Base-by-base conservation (phyloP, 2,329 filamentous ascomycete genomes). In the Apiospora sp. region DNA sequence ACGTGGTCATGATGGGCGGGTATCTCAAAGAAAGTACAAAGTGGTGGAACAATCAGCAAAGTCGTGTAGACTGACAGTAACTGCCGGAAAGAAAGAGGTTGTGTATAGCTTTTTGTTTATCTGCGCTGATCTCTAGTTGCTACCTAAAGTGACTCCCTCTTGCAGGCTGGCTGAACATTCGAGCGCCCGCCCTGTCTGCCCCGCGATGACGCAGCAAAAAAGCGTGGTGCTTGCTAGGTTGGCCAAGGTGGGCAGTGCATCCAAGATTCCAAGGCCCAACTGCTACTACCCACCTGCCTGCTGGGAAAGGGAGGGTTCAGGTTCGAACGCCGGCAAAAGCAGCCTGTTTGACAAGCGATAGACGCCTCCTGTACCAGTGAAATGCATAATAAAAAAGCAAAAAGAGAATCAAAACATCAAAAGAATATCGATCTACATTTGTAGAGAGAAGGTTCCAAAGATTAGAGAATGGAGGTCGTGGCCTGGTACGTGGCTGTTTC, bases 1-100 rank as follows among this genome's bases (percentile, higher is more conserved):
- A 94, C 41, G 83, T 54, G 44, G 71, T 34, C 71, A 72, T 72
- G 30, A 30, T 67, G n/a, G 27, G 48, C 58, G n/a, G 48, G 27
- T 68, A 68, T n/a, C 34, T 46, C 37, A 49, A 44, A 30, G 19
- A 27, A 19, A 69, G 37, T 30, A 30, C 24, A 64, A 44, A 49
- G 43, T 19, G 41, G 51, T 34, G 19, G 41, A 44, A 49, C 14
- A 22, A 27, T 37, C 48, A 51, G 48, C 43, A 30, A 71, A 43
- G 64, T 19, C 16, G 44, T 41, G 61, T 22, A 13, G 34, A 24
- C 6, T 27, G 44, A 54, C 27, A 30, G 37, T 61, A 61, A 34
- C 30, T 44, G 16, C 48, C 68, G 46, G 46, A 51, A 24, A 69
- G 43, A 34, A 30, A 37, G 14, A 41, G 34, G 7, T 30, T 30